These are phyloP conservation scores for Ministeria vibrans DNA, from an alignment of 78 protist species.

Conservation along the genomic window DNA sequence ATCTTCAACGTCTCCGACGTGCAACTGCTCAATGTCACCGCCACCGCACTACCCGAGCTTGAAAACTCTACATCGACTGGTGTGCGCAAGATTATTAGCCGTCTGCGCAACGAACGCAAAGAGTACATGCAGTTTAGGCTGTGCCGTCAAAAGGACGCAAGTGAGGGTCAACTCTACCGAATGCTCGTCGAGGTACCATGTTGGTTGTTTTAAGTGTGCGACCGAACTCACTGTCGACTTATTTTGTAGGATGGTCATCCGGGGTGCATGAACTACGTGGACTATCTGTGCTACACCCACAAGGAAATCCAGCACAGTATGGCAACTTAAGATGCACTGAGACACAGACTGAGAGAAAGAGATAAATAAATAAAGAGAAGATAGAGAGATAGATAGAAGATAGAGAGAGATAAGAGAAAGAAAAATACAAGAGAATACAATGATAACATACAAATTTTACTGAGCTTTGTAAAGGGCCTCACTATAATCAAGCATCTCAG, in stretches of 20 bases:
- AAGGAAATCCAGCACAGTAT: constrained; percentile 17
- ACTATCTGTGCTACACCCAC: constrained; percentile 23
- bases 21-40: neutral
- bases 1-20: neutral
- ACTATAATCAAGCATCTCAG: neutral
- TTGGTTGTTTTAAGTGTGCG: neutral
- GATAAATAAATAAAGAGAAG: no score
- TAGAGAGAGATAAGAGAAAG: no score
- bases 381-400: no score
- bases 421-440: no score
- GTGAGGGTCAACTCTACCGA: neutral
- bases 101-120: neutral
- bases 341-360: no score
- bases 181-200: neutral
- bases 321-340: neutral
- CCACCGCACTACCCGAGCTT: neutral
- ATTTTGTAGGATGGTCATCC: neutral
- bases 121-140: neutral
- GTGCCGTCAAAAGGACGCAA: neutral
- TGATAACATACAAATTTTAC: no score
- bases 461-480: neutral
- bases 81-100: neutral
- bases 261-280: constrained; percentile 13
- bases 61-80: neutral
- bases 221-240: neutral